Percentiles rank a stretch among this genome's conserved stretches.
Evolutionary conservation across 2,329 filamentous ascomycete species (phyloP).

Genomic region (Zymoseptoria crescenta): DNA sequence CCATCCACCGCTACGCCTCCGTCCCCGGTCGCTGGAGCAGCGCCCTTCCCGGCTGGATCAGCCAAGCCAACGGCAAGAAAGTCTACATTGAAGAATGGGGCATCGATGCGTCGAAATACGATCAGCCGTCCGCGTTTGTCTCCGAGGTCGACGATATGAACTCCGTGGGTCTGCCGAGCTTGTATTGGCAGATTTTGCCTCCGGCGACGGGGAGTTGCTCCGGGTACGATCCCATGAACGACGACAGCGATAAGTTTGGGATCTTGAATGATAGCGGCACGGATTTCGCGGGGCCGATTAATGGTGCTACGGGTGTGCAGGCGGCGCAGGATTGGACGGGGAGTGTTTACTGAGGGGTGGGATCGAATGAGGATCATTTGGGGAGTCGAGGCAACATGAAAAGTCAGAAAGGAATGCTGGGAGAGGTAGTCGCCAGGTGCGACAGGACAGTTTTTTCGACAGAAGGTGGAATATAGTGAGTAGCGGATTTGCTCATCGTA

Average conservation of each 20-base stretch:
- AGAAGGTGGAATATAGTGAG: no score
- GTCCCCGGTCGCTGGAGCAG: slow-evolving; percentile 2
- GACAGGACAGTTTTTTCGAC: no score
- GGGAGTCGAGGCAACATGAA: no score
- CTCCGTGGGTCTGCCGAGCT: slow-evolving; percentile 3
- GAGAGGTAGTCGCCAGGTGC: no score
- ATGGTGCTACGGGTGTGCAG: not conserved
- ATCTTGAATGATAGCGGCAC: not conserved
- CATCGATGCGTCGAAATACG: slow-evolving; percentile 1
- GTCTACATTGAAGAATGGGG: slow-evolving; percentile 9
- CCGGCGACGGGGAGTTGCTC: not conserved
- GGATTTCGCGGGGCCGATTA: not conserved
- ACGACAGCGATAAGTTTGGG: not conserved
- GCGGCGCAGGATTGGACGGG: slow-evolving; percentile 5
- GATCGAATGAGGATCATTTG: not conserved
- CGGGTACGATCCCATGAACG: not conserved
- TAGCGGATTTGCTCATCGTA: no score
- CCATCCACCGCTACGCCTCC: slow-evolving; percentile 7
- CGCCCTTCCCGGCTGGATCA: slow-evolving; percentile 1
- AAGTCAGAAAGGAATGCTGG: no score
- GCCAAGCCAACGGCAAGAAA: slow-evolving; percentile 4
- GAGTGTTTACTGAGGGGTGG: slow-evolving; percentile 2
- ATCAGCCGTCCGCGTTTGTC: slow-evolving; percentile 1
- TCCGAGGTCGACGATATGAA: slow-evolving; percentile 5
- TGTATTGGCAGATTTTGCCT: slow-evolving; percentile 6